These are phyloP conservation scores for Fusarium cyanostomum DNA, from an alignment of 2,329 filamentous ascomycete species.

Conservation along the genomic window DNA sequence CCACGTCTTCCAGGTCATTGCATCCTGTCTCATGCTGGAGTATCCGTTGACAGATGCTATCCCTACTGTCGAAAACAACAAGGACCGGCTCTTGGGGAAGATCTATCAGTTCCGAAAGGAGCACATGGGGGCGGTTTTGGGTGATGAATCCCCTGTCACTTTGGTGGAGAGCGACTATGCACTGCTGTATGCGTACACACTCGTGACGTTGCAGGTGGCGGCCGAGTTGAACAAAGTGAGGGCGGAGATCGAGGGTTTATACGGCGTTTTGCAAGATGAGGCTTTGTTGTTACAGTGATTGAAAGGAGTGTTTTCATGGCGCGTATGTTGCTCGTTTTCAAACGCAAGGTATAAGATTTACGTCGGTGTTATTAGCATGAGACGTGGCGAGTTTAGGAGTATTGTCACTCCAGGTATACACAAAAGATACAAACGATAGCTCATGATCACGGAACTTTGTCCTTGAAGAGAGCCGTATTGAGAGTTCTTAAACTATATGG, in stretches of 20 bases:
- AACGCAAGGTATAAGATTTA: not conserved
- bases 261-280: constrained; percentile 70
- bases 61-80: constrained; percentile 80
- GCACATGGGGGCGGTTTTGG: constrained; percentile 54
- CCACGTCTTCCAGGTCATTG: constrained; percentile 86
- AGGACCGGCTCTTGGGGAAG: constrained; percentile 85
- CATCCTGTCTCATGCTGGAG: constrained; percentile 92
- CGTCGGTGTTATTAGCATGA: not conserved
- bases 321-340: constrained; percentile 13
- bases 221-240: constrained; percentile 70
- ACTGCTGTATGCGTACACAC: constrained; percentile 87
- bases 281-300: constrained; percentile 63
- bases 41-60: constrained; percentile 91
- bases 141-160: constrained; percentile 42
- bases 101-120: constrained; percentile 87
- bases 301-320: not conserved
- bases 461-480: not conserved
- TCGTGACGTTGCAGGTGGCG: constrained; percentile 73
- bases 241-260: constrained; percentile 69
- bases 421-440: not conserved
- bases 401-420: not conserved
- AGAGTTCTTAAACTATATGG: not conserved
- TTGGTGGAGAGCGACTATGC: constrained; percentile 86
- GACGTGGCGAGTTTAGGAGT: not conserved
- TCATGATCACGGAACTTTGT: not conserved